Base-by-base conservation (phyloP, 2,329 filamentous ascomycete genomes). In the Pseudogymnoascus sp. region DNA sequence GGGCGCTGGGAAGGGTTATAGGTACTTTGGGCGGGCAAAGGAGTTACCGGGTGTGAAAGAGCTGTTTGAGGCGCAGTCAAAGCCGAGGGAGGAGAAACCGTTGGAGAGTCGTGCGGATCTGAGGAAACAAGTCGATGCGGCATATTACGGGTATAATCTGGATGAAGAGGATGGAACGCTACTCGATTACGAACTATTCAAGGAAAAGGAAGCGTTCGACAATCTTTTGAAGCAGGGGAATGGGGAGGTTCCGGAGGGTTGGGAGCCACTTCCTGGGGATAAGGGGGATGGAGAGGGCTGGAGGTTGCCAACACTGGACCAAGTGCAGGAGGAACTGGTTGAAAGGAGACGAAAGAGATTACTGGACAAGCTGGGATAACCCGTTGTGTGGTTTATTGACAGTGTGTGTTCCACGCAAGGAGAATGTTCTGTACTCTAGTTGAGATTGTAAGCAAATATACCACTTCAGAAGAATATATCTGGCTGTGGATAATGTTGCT, bases 41-140 rank as follows among this genome's bases (percentile, higher is more conserved):
- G 95, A 97, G 68, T 76, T 99, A 35, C 95, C 95, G 0, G 95
- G 95, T 61, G 95, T 99, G 5, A 97, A 97, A 76, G 95, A 99
- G 79, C 80, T 99, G 74, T 96, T 97, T 72, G 93, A 96, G 71
- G 88, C 89, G 0, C 89, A 90, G 0, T 81, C 81, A 60, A 79
- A 82, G 67, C 75, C 76, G n/a, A 78, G 79, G 61, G 80, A 80
- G 2, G 82, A 87, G 65, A 87, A 87, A 71, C 83, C 86, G 2
- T 76, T 85, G 8, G 88, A 91, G 71, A 82, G 35, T 17, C 81
- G 89, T 69, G 85, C 86, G 61, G 89, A 91, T 70, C 74, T 92
- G 69, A 78, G 87, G 65, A 87, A 84, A 76, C 84, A 87, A 69
- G 93, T 99, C 8, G 91, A 99, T 76, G 95, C 95, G 11, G 89